Evolutionary conservation across 179 eudicot genomes (phyloP), one percentile per base, ranked within the genome.

Genomic region (Amaranthus tricolor): DNA sequence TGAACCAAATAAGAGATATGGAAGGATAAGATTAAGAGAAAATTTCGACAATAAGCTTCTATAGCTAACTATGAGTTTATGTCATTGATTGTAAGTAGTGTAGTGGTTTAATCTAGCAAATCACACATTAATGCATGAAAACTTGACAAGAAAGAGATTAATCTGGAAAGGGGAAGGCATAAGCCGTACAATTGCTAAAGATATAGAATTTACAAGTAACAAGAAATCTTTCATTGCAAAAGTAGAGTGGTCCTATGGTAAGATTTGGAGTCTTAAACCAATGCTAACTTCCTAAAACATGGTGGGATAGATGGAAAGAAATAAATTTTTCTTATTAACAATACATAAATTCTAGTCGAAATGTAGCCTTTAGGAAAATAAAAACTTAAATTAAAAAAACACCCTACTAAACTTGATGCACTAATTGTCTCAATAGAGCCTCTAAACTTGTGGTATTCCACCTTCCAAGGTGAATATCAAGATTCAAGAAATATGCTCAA

Each of bases 191-290:
- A 16, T 64, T 14, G 15, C 16, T 11, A 44, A 64, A 51, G 51
- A 7, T 45, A 16, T n/a, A 11, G 68, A 64, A 64, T 15, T 61
- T 24, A 47, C 66, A 24, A 62, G 66, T 40, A 21, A 61, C 40
- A 24, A 61, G 45, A 31, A 12, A 24, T 7, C 20, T 21, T 61
- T 45, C 15, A 61, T 11, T 61, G 47, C 9, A 62, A 44, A 21
- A 57, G 24, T 57, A n/a, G 62, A 60, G 9, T 2, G 12, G 43
- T 9, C 43, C 64, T 60, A 60, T 21, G 47, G 47, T 13, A 62
- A 62, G 47, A 31, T 40, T 62, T 62, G 66, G 66, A 60, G 47
- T 24, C 66, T 62, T 24, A 60, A 11, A 58, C 31, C 21, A 58
- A 58, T 19, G 31, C 6, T 60, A 43, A 43, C 64, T 60, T 60